phyloP scores from a whole-genome alignment of 2,329 filamentous ascomycete species.

The Calonectria hongkongensis region DNA sequence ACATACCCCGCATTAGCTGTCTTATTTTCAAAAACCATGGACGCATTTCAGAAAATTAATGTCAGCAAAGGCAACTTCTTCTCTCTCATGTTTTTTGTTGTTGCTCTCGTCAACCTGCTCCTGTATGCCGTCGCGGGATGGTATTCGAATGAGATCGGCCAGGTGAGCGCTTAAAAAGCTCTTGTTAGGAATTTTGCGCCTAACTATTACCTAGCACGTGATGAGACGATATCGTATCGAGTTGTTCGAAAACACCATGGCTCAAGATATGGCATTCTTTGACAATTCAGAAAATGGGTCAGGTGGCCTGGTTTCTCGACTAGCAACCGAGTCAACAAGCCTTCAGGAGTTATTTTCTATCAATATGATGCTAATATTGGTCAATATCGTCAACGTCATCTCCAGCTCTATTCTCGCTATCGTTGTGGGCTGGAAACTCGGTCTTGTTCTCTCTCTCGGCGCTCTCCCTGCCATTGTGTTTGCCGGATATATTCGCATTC shows the following conservation, averaged over 20 bases:
- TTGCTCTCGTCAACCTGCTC: constrained; percentile 67
- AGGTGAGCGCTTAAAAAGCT: constrained; percentile 50
- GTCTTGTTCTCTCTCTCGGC: constrained; percentile 67
- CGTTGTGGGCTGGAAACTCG: constrained; percentile 69
- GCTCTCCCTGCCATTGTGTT: constrained; percentile 66
- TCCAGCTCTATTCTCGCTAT: constrained; percentile 68
- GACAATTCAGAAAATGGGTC: constrained; percentile 61
- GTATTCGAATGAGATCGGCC: constrained; percentile 60
- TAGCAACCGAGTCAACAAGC: constrained; percentile 65
- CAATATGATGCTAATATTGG: constrained; percentile 68
- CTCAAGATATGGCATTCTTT: constrained; percentile 72
- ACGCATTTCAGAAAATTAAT: constrained; percentile 59
- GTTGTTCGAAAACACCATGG: constrained; percentile 70
- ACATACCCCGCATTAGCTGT: constrained; percentile 68
- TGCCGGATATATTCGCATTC: constrained; percentile 68
- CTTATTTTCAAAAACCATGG: constrained; percentile 64
- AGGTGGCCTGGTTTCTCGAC: constrained; percentile 61
- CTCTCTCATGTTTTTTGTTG: constrained; percentile 74
- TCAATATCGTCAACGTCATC: constrained; percentile 66
- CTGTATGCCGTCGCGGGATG: constrained; percentile 73
- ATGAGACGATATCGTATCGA: constrained; percentile 61
- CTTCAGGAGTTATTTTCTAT: constrained; percentile 70
- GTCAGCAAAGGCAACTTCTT: constrained; percentile 68
- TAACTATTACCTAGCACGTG: constrained; percentile 49
- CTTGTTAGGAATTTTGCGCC: too few species aligned